Conservation (phyloP, 1,139 yeast species). For the Yamadazyma kanchanaburiensis region DNA sequence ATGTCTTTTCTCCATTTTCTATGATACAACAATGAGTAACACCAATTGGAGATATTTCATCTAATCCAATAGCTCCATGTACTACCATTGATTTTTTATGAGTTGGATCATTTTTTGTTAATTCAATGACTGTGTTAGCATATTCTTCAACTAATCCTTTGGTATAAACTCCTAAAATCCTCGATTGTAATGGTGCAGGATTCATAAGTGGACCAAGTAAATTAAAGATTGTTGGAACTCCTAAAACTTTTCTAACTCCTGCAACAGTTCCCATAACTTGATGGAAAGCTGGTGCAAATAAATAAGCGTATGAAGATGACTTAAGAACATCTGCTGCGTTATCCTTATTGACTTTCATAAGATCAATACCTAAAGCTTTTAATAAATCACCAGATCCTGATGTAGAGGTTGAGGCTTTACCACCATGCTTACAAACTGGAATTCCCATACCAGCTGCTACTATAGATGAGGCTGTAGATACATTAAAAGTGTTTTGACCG, state of each 20-base stretch:
- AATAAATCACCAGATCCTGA: constrained; percentile 94
- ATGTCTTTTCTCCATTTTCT: constrained; percentile 40
- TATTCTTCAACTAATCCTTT: constrained; percentile 76
- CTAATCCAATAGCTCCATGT: constrained; percentile 87
- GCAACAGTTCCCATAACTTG: constrained; percentile 90
- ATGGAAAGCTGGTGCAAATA: constrained; percentile 93
- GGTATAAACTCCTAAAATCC: constrained; percentile 87
- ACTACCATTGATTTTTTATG: constrained; percentile 75
- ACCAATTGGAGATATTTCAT: constrained; percentile 91
- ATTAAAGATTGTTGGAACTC: constrained; percentile 91
- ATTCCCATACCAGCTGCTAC: constrained; percentile 90
- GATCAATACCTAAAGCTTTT: constrained; percentile 70
- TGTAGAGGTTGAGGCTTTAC: constrained; percentile 89
- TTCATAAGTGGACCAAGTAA: constrained; percentile 89
- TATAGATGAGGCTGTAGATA: constrained; percentile 90
- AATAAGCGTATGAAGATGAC: constrained; percentile 61
- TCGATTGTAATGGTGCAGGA: constrained; percentile 79
- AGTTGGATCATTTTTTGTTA: constrained; percentile 42
- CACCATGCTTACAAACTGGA: constrained; percentile 88
- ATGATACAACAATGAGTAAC: constrained; percentile 76
- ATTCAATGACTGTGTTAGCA: constrained; percentile 70
- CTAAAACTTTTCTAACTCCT: constrained; percentile 67
- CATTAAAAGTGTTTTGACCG: constrained; percentile 95
- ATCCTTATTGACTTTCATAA: constrained; percentile 60
- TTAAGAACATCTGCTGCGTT: constrained; percentile 64